Conservation (phyloP, 2,329 filamentous ascomycete species). For the Tolypocladium tropicale region DNA sequence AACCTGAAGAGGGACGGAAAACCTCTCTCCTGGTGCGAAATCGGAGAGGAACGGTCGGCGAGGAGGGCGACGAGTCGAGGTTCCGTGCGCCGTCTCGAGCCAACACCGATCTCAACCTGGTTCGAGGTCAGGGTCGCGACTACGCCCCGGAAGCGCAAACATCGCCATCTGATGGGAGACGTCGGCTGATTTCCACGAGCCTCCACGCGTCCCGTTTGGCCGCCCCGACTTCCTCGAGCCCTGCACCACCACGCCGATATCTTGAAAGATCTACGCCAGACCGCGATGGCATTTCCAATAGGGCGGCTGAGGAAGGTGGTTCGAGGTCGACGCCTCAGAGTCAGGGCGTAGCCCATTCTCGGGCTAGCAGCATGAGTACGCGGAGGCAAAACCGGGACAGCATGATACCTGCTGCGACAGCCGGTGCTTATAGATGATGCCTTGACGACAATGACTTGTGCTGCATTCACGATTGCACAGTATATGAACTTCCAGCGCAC, state of each 20-base stretch:
- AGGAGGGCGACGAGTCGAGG: constrained; percentile 38
- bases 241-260: constrained; percentile 34
- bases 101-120: constrained; percentile 40
- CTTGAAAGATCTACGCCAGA: constrained; percentile 34
- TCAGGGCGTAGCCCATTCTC: constrained; percentile 28
- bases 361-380: constrained; percentile 34
- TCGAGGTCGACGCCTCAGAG: constrained; percentile 33
- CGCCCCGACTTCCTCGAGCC: constrained; percentile 25
- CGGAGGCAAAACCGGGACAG: constrained; percentile 32
- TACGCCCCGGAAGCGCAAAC: constrained; percentile 19
- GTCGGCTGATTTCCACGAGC: constrained; percentile 40
- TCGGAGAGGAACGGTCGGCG: constrained; percentile 34
- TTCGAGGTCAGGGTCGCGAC: constrained; percentile 20
- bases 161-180: constrained; percentile 26
- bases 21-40: constrained; percentile 34
- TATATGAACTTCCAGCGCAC: not conserved
- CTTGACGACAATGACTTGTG: constrained; percentile 15
- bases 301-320: constrained; percentile 13
- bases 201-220: constrained; percentile 35
- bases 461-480: constrained; percentile 16
- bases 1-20: constrained; percentile 33
- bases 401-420: constrained; percentile 19
- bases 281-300: constrained; percentile 22
- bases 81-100: constrained; percentile 50
- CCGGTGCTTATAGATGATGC: constrained; percentile 34